phyloP scores from a whole-genome alignment of 352 stramenopile species.

The Globisporangium spinosum region DNA sequence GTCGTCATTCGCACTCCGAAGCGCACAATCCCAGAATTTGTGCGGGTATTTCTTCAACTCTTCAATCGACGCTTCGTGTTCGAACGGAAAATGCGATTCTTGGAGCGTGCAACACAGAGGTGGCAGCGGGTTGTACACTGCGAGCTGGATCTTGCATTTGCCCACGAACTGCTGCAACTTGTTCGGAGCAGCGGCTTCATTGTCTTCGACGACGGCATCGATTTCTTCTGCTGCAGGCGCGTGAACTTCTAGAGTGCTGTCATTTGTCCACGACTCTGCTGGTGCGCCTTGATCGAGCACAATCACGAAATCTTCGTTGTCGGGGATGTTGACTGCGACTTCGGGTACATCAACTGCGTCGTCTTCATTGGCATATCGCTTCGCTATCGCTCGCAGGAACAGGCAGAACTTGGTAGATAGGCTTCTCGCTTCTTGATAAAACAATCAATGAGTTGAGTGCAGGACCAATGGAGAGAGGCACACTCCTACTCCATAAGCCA shows the following conservation, averaged over 20 bases:
- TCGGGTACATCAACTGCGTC: neutral
- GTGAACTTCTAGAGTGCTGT: neutral
- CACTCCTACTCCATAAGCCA: neutral
- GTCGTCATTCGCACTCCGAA: neutral
- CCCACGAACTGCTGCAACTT: conserved; percentile 3
- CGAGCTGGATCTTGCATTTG: conserved; percentile 20
- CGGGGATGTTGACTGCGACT: conserved; percentile 1
- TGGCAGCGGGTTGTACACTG: conserved; percentile 17
- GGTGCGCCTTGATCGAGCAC: neutral
- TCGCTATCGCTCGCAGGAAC: neutral
- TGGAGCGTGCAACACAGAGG: conserved; percentile 15
- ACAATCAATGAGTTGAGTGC: neutral
- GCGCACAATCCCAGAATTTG: neutral
- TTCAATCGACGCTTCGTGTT: neutral
- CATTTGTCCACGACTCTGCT: neutral
- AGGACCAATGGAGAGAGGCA: neutral
- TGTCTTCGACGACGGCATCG: neutral
- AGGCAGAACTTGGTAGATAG: neutral
- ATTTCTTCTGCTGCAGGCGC: neutral
- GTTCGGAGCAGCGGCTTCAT: neutral
- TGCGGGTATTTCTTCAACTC: neutral
- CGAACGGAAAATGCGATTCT: conserved; percentile 14
- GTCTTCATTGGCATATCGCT: neutral
- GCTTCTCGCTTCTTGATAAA: neutral
- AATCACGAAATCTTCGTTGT: conserved; percentile 7